These are phyloP conservation scores for Diaporthe aspalathi DNA, from an alignment of 2,329 filamentous ascomycete genomes.

Conservation along the genomic window DNA sequence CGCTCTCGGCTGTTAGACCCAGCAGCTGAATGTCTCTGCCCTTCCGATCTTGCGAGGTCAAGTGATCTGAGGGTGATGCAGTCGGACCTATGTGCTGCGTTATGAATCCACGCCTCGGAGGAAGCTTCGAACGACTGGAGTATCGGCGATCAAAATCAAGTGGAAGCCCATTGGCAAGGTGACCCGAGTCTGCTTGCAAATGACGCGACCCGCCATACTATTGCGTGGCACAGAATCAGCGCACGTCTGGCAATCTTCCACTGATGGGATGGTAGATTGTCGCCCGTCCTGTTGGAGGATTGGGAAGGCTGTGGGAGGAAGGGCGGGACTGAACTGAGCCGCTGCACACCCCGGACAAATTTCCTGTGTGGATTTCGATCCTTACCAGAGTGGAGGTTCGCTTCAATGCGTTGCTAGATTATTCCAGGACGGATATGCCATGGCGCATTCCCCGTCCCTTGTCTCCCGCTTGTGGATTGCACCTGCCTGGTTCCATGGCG, in stretches of 20 bases:
- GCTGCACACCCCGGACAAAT: conserved; percentile 36
- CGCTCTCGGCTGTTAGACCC: background rate
- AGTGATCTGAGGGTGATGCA: conserved; percentile 1
- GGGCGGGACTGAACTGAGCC: conserved; percentile 30
- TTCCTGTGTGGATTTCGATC: conserved; percentile 37
- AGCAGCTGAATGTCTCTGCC: background rate
- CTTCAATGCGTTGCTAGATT: conserved; percentile 29
- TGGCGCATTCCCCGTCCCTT: conserved; percentile 37
- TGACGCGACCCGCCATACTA: conserved; percentile 13
- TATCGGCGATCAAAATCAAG: background rate
- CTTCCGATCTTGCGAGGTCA: background rate
- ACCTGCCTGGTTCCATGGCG: conserved; percentile 35
- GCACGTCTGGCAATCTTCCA: background rate
- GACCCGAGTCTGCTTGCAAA: conserved; percentile 1
- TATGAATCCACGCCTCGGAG: background rate
- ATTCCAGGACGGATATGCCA: conserved; percentile 36
- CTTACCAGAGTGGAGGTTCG: conserved; percentile 35
- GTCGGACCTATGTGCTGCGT: background rate
- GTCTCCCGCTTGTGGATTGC: conserved; percentile 34
- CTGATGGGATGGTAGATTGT: conserved; percentile 31
- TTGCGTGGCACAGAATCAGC: conserved; percentile 14
- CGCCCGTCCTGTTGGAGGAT: conserved; percentile 19
- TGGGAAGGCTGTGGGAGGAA: conserved; percentile 38
- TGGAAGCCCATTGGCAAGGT: background rate
- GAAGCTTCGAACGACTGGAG: background rate